Percentiles rank a stretch among this genome's conserved stretches.
phyloP scores from a whole-genome alignment of 2,329 filamentous ascomycete species.

The Beauveria australis region DNA sequence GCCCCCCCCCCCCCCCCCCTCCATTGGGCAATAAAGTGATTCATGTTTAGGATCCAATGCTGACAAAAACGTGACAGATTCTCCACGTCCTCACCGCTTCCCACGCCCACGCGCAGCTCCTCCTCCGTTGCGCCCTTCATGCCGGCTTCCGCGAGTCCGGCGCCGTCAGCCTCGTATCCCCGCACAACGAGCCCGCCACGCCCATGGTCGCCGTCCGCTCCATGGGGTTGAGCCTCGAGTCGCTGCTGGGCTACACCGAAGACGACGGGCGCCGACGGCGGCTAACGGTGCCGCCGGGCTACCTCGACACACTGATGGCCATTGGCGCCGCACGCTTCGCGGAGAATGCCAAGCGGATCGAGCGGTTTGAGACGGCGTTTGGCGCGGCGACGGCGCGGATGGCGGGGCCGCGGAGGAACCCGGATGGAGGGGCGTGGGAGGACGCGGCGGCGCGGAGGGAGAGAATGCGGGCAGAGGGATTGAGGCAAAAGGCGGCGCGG shows the following conservation, averaged over 20 bases:
- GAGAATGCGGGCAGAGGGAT: constrained; percentile 49
- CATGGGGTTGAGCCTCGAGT: constrained; percentile 74
- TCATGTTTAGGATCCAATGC: neutral
- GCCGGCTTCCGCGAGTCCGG: constrained; percentile 89
- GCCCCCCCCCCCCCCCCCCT: too few relatives aligned
- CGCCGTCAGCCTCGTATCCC: constrained; percentile 54
- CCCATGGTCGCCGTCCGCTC: constrained; percentile 83
- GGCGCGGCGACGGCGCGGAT: constrained; percentile 22
- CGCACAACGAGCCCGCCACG: constrained; percentile 27
- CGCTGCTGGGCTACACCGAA: constrained; percentile 57
- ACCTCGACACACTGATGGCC: constrained; percentile 57
- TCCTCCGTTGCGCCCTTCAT: constrained; percentile 67
- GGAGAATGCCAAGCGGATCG: constrained; percentile 60
- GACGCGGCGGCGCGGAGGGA: constrained; percentile 42
- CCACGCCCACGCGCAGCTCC: constrained; percentile 61
- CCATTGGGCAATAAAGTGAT: too few relatives aligned
- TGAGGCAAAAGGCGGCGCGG: constrained; percentile 42
- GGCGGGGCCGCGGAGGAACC: constrained; percentile 19
- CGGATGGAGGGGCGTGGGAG: constrained; percentile 44
- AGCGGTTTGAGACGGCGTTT: constrained; percentile 51
- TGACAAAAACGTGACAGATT: constrained; percentile 48
- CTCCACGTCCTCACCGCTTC: constrained; percentile 79
- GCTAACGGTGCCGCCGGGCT: constrained; percentile 53
- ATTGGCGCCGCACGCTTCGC: constrained; percentile 69
- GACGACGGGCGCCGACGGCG: constrained; percentile 29